phyloP scores from a whole-genome alignment of 805 yeast species.

The Candida peoriensis region DNA sequence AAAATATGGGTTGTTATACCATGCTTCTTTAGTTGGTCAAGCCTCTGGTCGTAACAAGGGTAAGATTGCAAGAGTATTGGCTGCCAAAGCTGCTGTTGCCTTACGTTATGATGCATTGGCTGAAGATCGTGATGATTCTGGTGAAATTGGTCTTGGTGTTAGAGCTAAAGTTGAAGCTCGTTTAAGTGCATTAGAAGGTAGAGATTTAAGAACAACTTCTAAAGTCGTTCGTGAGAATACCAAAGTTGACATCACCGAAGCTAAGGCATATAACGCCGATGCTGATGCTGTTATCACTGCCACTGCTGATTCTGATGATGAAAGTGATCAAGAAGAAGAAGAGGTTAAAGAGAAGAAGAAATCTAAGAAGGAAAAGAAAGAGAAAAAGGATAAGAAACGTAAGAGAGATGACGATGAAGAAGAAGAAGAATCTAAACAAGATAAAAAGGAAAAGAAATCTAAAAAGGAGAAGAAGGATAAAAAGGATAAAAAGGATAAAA shows the following conservation, averaged over 20 bases:
- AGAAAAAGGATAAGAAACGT: slow-evolving; percentile 30
- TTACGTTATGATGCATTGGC: slow-evolving; percentile 94
- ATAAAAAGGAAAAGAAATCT: slow-evolving; percentile 31
- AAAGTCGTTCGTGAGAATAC: slow-evolving; percentile 76
- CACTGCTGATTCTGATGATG: slow-evolving; percentile 31
- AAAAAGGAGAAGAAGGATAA: slow-evolving; percentile 27
- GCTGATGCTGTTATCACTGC: slow-evolving; percentile 69
- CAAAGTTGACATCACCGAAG: slow-evolving; percentile 81
- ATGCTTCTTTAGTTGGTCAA: slow-evolving; percentile 95
- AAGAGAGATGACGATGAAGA: slow-evolving; percentile 28
- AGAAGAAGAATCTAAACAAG: slow-evolving; percentile 26
- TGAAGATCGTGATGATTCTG: slow-evolving; percentile 94
- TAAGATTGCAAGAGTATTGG: slow-evolving; percentile 96
- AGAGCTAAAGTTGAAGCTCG: slow-evolving; percentile 93
- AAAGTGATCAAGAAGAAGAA: slow-evolving; percentile 34
- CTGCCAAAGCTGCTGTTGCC: slow-evolving; percentile 97
- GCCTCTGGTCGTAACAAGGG: slow-evolving; percentile 98
- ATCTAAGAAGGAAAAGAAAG: slow-evolving; percentile 30
- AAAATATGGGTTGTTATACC: slow-evolving; percentile 94
- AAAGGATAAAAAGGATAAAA: slow-evolving; percentile 17
- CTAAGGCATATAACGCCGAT: slow-evolving; percentile 88
- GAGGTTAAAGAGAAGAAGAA: slow-evolving; percentile 32
- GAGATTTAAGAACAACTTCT: slow-evolving; percentile 88
- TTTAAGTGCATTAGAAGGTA: slow-evolving; percentile 92
- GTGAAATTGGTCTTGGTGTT: slow-evolving; percentile 86